Base-by-base conservation (phyloP, 2,329 filamentous ascomycete species). In the Leptodontidium sp. region DNA sequence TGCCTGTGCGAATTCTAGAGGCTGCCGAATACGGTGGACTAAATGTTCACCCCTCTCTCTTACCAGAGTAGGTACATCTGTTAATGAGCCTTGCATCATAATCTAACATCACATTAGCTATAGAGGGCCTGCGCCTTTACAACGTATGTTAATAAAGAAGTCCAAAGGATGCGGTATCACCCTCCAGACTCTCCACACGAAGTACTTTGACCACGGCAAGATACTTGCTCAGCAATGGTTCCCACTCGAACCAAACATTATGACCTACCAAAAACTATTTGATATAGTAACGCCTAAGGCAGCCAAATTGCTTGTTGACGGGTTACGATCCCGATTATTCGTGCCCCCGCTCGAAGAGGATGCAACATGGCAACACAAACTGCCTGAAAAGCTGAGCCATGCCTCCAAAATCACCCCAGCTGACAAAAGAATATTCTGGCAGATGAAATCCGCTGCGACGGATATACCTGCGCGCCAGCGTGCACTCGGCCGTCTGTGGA, bases 41-140 rank as follows among this genome's bases (percentile, higher is more conserved):
- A 2, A 99, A 99, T 79, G 86, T 99, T 1, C 96, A 99, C 77
- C 96, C 96, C 0, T 98, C 95, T 0, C 81, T 98, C 35, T 86
- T 99, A 15, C 95, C 94, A 4, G 91, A 96, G 90, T 93, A 83
- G 73, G 84, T 77, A 7, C 6, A 35, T 53, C 21, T 21, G n/a
- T 49, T 65, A 29, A 47, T 29, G 7, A 40, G 50, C 17, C n/a
- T 40, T 29, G 3, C 1, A 43, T 29, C 14, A 12, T 67, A 68
- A 71, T 21, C 24, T 65, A 68, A 63, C 61, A 55, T 26, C 2
- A 49, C 40, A 26, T 57, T 67, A 93, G 91, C 78, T 88, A 97
- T 68, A 90, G 91, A 68, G 96, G 96, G 1, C 88, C 96, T 12
- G 93, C 96, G 1, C 96, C 96, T 0, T 84, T 99, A 15, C 91